Conservation (phyloP, 139 green algal species). For the Chlamydomonas sp. region DNA sequence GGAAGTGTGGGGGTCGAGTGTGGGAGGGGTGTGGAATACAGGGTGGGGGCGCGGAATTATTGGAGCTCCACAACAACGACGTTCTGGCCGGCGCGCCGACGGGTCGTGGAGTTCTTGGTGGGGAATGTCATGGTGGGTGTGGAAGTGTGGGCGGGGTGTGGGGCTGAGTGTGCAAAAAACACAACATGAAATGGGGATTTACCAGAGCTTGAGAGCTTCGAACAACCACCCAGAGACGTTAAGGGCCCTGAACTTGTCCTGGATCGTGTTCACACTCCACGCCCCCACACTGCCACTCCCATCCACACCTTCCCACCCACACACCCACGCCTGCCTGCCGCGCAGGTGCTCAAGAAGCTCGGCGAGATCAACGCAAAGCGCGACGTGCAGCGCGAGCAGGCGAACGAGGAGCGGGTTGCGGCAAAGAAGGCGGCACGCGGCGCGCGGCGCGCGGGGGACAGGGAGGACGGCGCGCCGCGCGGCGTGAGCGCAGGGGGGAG, state of each 20-base stretch:
- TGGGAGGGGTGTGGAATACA: not conserved
- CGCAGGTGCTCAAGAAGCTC: conserved; percentile 40
- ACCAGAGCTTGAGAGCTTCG: not conserved
- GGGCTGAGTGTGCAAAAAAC: not conserved
- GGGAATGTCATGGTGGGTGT: conserved; percentile 60
- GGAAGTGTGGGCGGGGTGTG: not conserved
- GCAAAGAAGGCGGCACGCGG: not conserved
- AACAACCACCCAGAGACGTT: conserved; percentile 14
- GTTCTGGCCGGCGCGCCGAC: conserved; percentile 26
- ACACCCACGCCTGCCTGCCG: not conserved
- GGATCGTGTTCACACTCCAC: too few species aligned
- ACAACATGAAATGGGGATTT: not conserved
- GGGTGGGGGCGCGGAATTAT: not conserved
- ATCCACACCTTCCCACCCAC: not conserved
- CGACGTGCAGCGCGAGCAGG: not conserved
- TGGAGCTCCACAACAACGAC: not conserved
- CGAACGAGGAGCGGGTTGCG: not conserved
- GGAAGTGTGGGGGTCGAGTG: not conserved
- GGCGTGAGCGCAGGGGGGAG: not conserved
- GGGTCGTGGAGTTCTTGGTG: conserved; percentile 86
- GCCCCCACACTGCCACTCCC: too few species aligned
- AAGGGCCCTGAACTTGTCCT: conserved; percentile 87
- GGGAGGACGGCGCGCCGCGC: not conserved
- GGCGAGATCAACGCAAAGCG: conserved; percentile 21
- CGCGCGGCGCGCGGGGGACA: not conserved